phyloP scores from a whole-genome alignment of 805 yeast species.

The Wickerhamomyces strasburgensis region DNA sequence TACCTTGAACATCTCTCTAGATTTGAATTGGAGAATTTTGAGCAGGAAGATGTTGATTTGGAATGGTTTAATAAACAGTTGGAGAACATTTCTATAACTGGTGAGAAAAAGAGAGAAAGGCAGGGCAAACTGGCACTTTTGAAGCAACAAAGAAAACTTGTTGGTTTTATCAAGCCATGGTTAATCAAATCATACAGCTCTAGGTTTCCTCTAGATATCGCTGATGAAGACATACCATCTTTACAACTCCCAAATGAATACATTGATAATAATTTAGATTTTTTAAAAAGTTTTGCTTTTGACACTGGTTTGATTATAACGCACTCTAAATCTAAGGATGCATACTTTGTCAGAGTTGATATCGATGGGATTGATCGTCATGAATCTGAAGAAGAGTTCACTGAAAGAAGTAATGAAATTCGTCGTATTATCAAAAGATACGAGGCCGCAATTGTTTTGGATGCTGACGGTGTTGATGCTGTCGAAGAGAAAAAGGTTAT shows the following conservation, averaged over 20 bases:
- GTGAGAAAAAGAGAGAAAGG: slow-evolving; percentile 62
- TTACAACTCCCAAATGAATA: slow-evolving; percentile 40
- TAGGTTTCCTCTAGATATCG: slow-evolving; percentile 24
- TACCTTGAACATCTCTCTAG: slow-evolving; percentile 75
- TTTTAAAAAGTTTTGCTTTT: slow-evolving; percentile 57
- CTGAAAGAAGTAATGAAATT: slow-evolving; percentile 44
- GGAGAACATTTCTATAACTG: slow-evolving; percentile 69
- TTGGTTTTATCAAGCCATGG: slow-evolving; percentile 51
- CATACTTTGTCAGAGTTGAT: slow-evolving; percentile 59
- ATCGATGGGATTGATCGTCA: slow-evolving; percentile 67
- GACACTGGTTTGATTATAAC: slow-evolving; percentile 63
- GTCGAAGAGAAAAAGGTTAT: slow-evolving; percentile 48
- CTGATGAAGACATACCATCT: slow-evolving; percentile 36
- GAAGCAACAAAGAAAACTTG: slow-evolving; percentile 71
- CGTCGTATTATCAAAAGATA: slow-evolving; percentile 57
- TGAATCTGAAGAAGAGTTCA: slow-evolving; percentile 63
- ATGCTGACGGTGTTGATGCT: slow-evolving; percentile 54
- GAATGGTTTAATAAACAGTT: slow-evolving; percentile 89
- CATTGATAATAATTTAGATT: slow-evolving; percentile 43
- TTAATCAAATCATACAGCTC: slow-evolving; percentile 31
- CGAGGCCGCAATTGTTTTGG: slow-evolving; percentile 50
- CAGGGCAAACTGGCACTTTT: slow-evolving; percentile 60
- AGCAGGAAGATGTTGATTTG: slow-evolving; percentile 73
- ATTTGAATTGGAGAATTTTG: slow-evolving; percentile 84
- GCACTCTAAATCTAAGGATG: slow-evolving; percentile 53